phyloP scores from a whole-genome alignment of 225 moss, liverwort and hornwort genomes.

The Physcomitrellopsis africana region DNA sequence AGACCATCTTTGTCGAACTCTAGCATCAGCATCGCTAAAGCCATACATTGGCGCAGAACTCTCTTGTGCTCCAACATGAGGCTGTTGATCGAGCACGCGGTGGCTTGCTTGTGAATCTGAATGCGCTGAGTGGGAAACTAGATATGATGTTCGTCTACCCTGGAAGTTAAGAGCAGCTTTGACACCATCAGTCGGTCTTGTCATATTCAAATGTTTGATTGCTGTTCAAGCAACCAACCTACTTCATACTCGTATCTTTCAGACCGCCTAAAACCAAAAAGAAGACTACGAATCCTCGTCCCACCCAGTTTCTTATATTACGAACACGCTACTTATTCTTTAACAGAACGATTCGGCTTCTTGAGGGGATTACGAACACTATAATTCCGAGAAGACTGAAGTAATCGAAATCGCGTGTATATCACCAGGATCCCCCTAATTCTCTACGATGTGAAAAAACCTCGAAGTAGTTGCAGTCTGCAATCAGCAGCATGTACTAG shows the following conservation, averaged over 20 bases:
- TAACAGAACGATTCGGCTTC: background rate
- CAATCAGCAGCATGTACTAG: background rate
- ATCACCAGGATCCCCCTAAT: constrained; percentile 16
- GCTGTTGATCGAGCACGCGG: constrained; percentile 41
- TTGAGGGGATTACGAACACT: background rate
- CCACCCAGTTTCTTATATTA: constrained; percentile 16
- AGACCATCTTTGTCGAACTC: constrained; percentile 49
- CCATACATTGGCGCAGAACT: constrained; percentile 46
- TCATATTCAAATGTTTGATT: background rate
- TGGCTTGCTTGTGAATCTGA: constrained; percentile 57
- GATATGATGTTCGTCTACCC: constrained; percentile 46
- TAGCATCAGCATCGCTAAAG: constrained; percentile 45
- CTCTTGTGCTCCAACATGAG: constrained; percentile 42
- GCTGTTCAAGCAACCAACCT: background rate
- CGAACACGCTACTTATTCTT: background rate
- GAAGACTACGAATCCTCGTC: background rate
- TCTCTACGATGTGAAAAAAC: constrained; percentile 16
- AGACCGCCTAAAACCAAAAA: constrained; percentile 3
- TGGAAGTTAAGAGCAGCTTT: constrained; percentile 19
- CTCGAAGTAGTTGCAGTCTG: constrained; percentile 5
- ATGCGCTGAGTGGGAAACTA: constrained; percentile 34
- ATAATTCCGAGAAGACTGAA: background rate
- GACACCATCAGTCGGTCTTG: constrained; percentile 18
- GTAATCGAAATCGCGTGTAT: background rate
- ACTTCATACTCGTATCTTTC: constrained; percentile 8